These are phyloP conservation scores for Zalaria obscura DNA, from an alignment of 2,329 filamentous ascomycete species.

Conservation along the genomic window DNA sequence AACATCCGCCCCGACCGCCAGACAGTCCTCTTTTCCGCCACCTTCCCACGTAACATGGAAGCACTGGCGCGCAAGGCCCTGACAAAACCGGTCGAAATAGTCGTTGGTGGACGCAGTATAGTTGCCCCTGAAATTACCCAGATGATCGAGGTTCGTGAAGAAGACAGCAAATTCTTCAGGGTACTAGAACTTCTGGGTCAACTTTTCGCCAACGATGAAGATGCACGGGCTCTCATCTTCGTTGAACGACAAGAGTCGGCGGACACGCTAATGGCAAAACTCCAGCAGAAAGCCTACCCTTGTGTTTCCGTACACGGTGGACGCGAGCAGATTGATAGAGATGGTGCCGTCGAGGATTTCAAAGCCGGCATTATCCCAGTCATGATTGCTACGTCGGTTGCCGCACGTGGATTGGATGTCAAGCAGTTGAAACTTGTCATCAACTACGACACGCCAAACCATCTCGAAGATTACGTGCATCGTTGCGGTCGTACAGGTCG, in stretches of 20 bases:
- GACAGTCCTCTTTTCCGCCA: slow-evolving; percentile 91
- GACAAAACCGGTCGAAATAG: slow-evolving; percentile 75
- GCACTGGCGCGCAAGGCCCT: slow-evolving; percentile 79
- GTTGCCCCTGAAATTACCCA: slow-evolving; percentile 68
- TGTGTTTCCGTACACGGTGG: slow-evolving; percentile 91
- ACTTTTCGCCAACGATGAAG: slow-evolving; percentile 74
- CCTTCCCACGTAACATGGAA: slow-evolving; percentile 88
- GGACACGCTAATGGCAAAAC: slow-evolving; percentile 45
- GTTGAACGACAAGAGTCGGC: slow-evolving; percentile 23
- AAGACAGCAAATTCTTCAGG: slow-evolving; percentile 70
- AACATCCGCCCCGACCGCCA: slow-evolving; percentile 88
- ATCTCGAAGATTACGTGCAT: slow-evolving; percentile 93
- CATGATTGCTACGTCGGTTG: slow-evolving; percentile 87
- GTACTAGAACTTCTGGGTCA: slow-evolving; percentile 78
- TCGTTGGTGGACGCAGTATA: slow-evolving; percentile 70
- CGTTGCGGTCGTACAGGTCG: slow-evolving; percentile 85
- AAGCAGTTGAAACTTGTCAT: slow-evolving; percentile 92
- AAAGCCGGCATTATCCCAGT: slow-evolving; percentile 83
- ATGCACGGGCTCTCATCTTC: slow-evolving; percentile 67
- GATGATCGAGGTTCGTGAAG: slow-evolving; percentile 73
- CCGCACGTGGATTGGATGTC: slow-evolving; percentile 86
- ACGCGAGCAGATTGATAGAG: slow-evolving; percentile 84
- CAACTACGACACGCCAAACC: slow-evolving; percentile 89
- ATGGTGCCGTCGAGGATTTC: slow-evolving; percentile 86
- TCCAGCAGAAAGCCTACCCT: slow-evolving; percentile 73